phyloP scores from a whole-genome alignment of 2,329 filamentous ascomycete species.

The Teratosphaeria epicoccoides region DNA sequence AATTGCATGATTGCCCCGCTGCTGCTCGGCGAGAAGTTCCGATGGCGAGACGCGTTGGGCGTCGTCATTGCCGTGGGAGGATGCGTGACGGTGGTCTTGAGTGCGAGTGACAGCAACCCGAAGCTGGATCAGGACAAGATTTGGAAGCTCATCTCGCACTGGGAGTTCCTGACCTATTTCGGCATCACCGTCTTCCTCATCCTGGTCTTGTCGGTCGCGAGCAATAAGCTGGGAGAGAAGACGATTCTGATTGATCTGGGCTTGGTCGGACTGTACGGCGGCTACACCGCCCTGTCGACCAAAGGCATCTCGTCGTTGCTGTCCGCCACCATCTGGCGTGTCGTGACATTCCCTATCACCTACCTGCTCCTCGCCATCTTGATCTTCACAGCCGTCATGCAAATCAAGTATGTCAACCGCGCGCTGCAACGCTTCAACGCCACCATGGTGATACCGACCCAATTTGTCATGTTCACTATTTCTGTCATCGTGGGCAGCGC shows the following conservation, averaged over 20 bases:
- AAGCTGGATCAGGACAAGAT: conserved; percentile 87
- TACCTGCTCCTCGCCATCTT: conserved; percentile 76
- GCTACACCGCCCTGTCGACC: conserved; percentile 91
- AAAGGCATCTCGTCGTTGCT: conserved; percentile 94
- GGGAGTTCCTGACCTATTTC: conserved; percentile 86
- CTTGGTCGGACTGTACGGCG: conserved; percentile 89
- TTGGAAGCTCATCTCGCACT: conserved; percentile 74
- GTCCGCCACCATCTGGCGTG: conserved; percentile 78
- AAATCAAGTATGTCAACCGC: conserved; percentile 92
- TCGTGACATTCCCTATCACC: conserved; percentile 83
- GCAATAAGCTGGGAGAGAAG: conserved; percentile 69
- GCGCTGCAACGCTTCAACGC: conserved; percentile 88
- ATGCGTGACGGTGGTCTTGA: conserved; percentile 85
- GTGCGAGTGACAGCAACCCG: conserved; percentile 77
- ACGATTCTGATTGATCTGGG: conserved; percentile 88
- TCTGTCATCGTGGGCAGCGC: conserved; percentile 93
- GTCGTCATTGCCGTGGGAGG: conserved; percentile 79
- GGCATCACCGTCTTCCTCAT: conserved; percentile 67
- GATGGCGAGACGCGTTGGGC: conserved; percentile 73
- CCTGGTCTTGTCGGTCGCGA: conserved; percentile 65
- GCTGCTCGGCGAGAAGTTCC: conserved; percentile 84
- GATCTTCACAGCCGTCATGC: conserved; percentile 78
- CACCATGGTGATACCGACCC: conserved; percentile 93
- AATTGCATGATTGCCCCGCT: conserved; percentile 95
- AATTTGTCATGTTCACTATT: conserved; percentile 93